Evolutionary conservation across 2,329 filamentous ascomycete genomes (phyloP), one percentile per base, ranked within the genome.

Genomic region (Ophiosphaerella herpotricha): DNA sequence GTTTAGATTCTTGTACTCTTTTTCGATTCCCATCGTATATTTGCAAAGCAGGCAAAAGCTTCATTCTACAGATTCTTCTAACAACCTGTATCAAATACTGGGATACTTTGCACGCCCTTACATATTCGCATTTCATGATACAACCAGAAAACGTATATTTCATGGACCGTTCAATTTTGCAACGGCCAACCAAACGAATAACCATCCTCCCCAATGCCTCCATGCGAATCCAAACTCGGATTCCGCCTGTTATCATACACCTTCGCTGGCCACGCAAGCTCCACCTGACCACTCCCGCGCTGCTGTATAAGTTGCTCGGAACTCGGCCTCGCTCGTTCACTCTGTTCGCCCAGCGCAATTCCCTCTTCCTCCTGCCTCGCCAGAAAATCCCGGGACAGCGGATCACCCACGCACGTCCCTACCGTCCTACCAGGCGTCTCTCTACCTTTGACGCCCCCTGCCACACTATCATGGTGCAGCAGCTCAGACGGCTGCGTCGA

Each of bases 341-440:
- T 23, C 12, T 21, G 31, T 11, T 52, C 46, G 5, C 40, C 26
- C 8, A 54, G 24, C 0, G 46, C n/a, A 16, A 52, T 41, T n/a
- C 43, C 46, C 13, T 44, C 49, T 9, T 42, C 26, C 12, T 39
- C 40, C 5, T 46, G 52, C 6, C 33, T 29, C n/a, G 39, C 39
- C 5, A 55, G 7, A 3, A 40, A 50, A 14, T 54, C 50, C 3
- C 39, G 14, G 21, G 41, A 44, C 4, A 14, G 21, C 7, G 54
- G 39, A 9, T 46, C 41, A 18, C n/a, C 11, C 29, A 21, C 38
- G 31, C 4, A 38, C 18, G 11, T 21, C 16, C 38, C 13, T 8
- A 12, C 9, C 8, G 24, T 40, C 13, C 32, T 7, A 16, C 18
- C 18, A 21, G 18, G 18, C 18, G 13, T 40, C 6, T 13, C 9